Evolutionary conservation across 306 rosid genomes (phyloP).

Genomic region (Acacia confusa): DNA sequence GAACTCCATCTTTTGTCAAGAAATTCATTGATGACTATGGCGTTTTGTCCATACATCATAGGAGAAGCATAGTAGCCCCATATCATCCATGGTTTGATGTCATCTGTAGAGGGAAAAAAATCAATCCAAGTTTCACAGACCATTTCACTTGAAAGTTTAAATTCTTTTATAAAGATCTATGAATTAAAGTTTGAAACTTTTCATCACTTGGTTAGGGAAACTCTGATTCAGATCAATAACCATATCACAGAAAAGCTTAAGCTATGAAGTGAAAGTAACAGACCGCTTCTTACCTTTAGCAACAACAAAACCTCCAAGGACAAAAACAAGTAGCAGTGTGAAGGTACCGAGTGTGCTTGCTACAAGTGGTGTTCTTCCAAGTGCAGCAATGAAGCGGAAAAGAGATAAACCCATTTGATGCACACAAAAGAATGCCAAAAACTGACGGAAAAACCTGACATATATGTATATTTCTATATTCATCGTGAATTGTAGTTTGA

Average conservation of each 20-base stretch:
- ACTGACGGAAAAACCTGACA: slow-evolving; percentile 75
- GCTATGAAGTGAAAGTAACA: neutral
- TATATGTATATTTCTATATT: neutral
- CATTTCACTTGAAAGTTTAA: neutral
- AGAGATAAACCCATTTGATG: slow-evolving; percentile 82
- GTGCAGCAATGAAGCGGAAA: slow-evolving; percentile 77
- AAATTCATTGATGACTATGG: slow-evolving; percentile 85
- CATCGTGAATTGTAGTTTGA: slow-evolving; percentile 18
- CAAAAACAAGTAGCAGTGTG: slow-evolving; percentile 60
- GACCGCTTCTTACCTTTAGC: slow-evolving; percentile 55
- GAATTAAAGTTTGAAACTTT: neutral
- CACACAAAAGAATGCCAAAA: slow-evolving; percentile 72
- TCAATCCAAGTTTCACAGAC: slow-evolving; percentile 11
- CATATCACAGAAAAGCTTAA: neutral
- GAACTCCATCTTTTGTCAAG: slow-evolving; percentile 87
- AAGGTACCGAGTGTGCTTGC: slow-evolving; percentile 67
- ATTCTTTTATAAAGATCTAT: neutral
- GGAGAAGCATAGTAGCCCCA: slow-evolving; percentile 94
- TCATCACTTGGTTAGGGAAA: neutral
- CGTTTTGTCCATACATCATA: slow-evolving; percentile 94
- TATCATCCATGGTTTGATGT: slow-evolving; percentile 77
- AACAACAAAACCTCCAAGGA: slow-evolving; percentile 88
- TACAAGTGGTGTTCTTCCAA: slow-evolving; percentile 74
- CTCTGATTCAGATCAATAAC: neutral
- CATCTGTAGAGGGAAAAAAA: slow-evolving; percentile 45